These are phyloP conservation scores for Verticillium albo-atrum DNA, from an alignment of 2,329 filamentous ascomycete species.

Conservation along the genomic window DNA sequence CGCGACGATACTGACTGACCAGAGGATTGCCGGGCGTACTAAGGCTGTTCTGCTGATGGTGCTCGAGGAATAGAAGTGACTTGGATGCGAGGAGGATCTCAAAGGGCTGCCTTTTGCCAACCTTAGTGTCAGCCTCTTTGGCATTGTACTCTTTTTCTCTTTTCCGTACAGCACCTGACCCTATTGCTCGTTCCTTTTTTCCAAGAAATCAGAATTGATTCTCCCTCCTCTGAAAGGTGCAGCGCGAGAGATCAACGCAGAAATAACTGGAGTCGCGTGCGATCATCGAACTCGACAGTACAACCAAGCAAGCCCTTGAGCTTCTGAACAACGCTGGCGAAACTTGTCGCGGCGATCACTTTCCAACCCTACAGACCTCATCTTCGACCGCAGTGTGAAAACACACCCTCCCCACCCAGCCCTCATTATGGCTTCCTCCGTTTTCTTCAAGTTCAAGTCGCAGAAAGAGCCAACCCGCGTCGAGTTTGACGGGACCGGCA, in stretches of 20 bases:
- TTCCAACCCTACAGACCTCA: conserved; percentile 8
- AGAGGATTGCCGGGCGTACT: conserved; percentile 5
- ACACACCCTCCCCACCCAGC: neutral
- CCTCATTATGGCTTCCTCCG: conserved; percentile 81
- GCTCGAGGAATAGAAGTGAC: conserved; percentile 13
- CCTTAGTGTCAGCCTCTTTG: conserved; percentile 13
- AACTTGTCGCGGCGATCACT: conserved; percentile 2
- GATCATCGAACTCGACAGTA: neutral
- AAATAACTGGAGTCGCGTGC: conserved; percentile 15
- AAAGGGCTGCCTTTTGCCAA: conserved; percentile 15
- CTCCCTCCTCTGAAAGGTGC: conserved; percentile 29
- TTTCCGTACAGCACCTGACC: conserved; percentile 6
- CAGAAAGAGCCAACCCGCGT: conserved; percentile 93
- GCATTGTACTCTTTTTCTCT: conserved; percentile 22
- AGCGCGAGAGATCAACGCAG: conserved; percentile 20
- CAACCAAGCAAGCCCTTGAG: neutral
- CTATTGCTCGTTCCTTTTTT: conserved; percentile 14
- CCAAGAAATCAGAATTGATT: conserved; percentile 51
- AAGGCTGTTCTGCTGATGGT: conserved; percentile 13
- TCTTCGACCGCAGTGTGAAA: conserved; percentile 5
- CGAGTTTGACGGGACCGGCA: conserved; percentile 94
- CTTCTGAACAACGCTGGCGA: neutral
- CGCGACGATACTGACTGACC: neutral
- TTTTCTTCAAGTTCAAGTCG: conserved; percentile 99
- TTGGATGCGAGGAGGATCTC: conserved; percentile 13